These are phyloP conservation scores for Diplodia corticola DNA, from an alignment of 2,329 filamentous ascomycete genomes.

Conservation along the genomic window DNA sequence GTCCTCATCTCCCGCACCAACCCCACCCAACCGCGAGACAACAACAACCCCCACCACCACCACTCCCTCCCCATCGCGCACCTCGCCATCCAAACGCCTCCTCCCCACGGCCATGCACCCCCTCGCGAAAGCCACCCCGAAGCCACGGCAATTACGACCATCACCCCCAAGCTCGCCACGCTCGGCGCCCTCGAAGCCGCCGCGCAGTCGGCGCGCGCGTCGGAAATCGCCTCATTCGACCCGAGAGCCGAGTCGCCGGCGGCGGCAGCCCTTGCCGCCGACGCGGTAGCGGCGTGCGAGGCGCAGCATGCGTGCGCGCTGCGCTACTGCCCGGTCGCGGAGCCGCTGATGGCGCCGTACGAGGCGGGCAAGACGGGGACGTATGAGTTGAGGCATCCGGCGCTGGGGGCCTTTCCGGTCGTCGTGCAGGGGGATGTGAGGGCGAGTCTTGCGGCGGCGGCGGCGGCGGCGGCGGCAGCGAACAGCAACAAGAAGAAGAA, in stretches of 20 bases:
- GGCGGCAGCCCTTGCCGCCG: conserved; percentile 60
- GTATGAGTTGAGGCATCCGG: conserved; percentile 50
- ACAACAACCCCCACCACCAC: conserved; percentile 32
- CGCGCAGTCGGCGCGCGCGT: conserved; percentile 47
- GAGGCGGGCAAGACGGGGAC: conserved; percentile 36
- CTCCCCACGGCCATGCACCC: conserved; percentile 28
- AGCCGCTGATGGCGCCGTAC: conserved; percentile 26
- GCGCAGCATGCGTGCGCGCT: conserved; percentile 69
- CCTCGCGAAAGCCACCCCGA: background rate
- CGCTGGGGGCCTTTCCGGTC: conserved; percentile 46
- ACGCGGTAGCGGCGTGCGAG: conserved; percentile 61
- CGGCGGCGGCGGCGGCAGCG: too few relatives aligned
- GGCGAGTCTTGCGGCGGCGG: background rate
- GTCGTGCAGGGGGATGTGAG: conserved; percentile 40
- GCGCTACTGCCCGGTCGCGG: conserved; percentile 58
- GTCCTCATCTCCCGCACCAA: conserved; percentile 42
- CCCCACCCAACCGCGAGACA: conserved; percentile 37
- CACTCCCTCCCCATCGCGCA: conserved; percentile 42
- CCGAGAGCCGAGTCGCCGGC: conserved; percentile 65
- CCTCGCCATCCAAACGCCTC: conserved; percentile 40
- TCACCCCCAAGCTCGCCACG: conserved; percentile 51
- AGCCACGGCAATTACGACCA: conserved; percentile 35
- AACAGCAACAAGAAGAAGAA: background rate
- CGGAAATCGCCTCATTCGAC: conserved; percentile 64
- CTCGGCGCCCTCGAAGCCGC: conserved; percentile 48